phyloP scores from a whole-genome alignment of 192 early-diverging fungal genomes.

The Chytriomyces sp. region DNA sequence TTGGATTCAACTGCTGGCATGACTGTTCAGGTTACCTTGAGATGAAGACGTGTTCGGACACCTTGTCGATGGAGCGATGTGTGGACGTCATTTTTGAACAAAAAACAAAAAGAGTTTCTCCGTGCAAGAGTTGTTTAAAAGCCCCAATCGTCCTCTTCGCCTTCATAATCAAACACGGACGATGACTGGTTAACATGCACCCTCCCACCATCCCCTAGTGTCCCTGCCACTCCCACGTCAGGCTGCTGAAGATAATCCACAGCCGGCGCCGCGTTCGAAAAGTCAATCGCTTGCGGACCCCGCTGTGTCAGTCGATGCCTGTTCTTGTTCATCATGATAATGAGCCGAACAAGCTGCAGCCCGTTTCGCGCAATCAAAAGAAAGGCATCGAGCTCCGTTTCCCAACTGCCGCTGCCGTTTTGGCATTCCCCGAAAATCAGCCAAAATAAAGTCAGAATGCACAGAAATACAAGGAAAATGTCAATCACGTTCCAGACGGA shows the following conservation, averaged over 20 bases:
- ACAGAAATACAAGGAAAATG: conserved; percentile 32
- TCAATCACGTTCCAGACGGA: conserved; percentile 38
- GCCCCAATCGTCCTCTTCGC: conserved; percentile 29
- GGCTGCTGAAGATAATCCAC: conserved; percentile 14
- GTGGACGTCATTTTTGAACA: not conserved
- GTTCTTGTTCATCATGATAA: conserved; percentile 34
- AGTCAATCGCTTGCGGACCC: conserved; percentile 24
- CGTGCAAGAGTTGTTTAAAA: not conserved
- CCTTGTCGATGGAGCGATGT: not conserved
- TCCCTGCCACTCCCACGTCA: not conserved
- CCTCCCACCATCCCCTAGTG: not conserved
- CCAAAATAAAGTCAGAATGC: conserved; percentile 36
- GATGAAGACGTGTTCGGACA: conserved; percentile 5
- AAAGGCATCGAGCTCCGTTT: conserved; percentile 36
- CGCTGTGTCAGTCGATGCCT: not conserved
- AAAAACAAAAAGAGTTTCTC: conserved; percentile 1
- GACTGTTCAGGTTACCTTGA: not conserved
- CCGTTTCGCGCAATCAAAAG: conserved; percentile 36
- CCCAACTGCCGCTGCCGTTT: conserved; percentile 12
- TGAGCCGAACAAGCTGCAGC: conserved; percentile 36
- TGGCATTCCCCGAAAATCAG: conserved; percentile 35
- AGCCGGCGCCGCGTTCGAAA: conserved; percentile 18
- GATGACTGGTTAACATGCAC: not conserved
- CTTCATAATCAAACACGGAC: conserved; percentile 34
- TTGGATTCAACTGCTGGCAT: not conserved